phyloP scores from a whole-genome alignment of 768 basidiomycete genomes.

The Lepiota brunneoincarnata region DNA sequence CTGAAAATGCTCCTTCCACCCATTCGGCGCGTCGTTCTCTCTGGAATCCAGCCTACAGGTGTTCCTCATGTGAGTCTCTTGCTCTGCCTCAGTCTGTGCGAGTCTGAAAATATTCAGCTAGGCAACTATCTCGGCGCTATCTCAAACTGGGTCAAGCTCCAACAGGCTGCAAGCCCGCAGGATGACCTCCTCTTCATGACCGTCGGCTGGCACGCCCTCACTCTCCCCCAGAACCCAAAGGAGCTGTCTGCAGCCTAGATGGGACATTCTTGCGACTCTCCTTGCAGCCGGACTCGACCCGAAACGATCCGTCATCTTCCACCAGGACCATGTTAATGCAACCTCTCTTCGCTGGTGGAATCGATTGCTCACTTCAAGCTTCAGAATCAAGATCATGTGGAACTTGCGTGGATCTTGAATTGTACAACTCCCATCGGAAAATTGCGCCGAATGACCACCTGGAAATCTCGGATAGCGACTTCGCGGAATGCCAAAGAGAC shows the following conservation, averaged over 20 bases:
- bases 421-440: constrained; percentile 83
- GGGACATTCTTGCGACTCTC: constrained; percentile 78
- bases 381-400: constrained; percentile 81
- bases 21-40: constrained; percentile 60
- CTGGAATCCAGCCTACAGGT: constrained; percentile 93
- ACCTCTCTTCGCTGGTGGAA: background rate
- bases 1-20: constrained; percentile 18
- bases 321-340: constrained; percentile 80
- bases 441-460: constrained; percentile 90
- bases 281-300: constrained; percentile 87
- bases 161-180: constrained; percentile 51
- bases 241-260: constrained; percentile 57
- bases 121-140: constrained; percentile 94
- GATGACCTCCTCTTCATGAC: constrained; percentile 81
- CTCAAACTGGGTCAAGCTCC: constrained; percentile 84
- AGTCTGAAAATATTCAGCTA: constrained; percentile 46
- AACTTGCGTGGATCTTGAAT: constrained; percentile 87
- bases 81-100: background rate
- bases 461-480: constrained; percentile 84
- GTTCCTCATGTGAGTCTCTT: constrained; percentile 71
- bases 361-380: background rate
- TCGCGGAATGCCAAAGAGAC: constrained; percentile 74
- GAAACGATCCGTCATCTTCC: constrained; percentile 69
- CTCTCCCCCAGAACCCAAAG: constrained; percentile 81
- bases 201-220: constrained; percentile 94